These are phyloP conservation scores for Sanghuangporus weigelae DNA, from an alignment of 1,284 basidiomycete genomes.

Conservation along the genomic window DNA sequence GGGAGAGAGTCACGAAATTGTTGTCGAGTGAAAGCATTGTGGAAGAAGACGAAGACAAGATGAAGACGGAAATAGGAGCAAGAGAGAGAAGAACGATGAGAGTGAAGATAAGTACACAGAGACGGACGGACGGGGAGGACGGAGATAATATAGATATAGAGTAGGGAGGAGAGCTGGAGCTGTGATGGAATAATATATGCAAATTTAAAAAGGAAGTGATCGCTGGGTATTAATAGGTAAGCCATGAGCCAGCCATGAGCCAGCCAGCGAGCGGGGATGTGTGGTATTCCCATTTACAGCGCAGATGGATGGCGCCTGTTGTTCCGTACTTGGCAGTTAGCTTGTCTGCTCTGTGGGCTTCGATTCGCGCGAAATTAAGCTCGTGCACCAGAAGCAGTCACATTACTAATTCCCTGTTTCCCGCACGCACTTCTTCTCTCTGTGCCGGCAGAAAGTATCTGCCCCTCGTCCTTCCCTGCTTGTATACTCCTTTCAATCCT, in stretches of 20 bases:
- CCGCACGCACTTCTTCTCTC: background rate
- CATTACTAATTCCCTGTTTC: too few relatives aligned
- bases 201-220: background rate
- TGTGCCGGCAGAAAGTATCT: background rate
- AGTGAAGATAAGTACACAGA: background rate
- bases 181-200: background rate
- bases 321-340: background rate
- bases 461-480: background rate
- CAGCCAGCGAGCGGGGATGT: background rate
- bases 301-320: too few relatives aligned
- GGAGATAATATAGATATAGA: background rate
- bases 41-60: background rate
- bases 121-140: background rate
- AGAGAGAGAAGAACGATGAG: background rate
- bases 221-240: background rate
- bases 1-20: background rate
- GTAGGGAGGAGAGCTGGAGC: background rate
- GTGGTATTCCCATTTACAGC: background rate
- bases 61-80: background rate
- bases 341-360: background rate
- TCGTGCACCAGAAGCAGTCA: background rate
- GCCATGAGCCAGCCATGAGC: background rate
- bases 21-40: slow-evolving; percentile 2
- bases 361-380: background rate
- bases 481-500: background rate